These are phyloP conservation scores for Aspergillus sp. DNA, from an alignment of 2,329 filamentous ascomycete species.

Conservation along the genomic window DNA sequence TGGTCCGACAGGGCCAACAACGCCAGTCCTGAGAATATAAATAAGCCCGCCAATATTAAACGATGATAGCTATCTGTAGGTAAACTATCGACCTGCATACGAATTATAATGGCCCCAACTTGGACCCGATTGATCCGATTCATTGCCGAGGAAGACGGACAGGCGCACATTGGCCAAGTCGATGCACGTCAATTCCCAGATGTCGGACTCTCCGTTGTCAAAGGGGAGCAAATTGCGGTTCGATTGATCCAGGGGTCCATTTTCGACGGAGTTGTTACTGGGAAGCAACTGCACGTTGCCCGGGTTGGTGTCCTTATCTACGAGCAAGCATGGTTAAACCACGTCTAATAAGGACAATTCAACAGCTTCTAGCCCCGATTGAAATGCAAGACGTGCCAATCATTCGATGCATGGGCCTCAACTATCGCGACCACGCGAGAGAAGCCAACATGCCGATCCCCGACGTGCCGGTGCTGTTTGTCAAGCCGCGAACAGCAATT, in stretches of 20 bases:
- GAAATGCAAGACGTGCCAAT: neutral
- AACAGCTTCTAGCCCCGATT: neutral
- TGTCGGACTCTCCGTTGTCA: neutral
- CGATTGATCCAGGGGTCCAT: neutral
- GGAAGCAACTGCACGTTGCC: neutral
- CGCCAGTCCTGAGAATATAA: no score
- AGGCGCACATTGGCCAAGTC: neutral
- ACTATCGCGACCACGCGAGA: conserved; percentile 44
- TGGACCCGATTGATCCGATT: neutral
- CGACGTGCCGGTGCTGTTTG: conserved; percentile 36
- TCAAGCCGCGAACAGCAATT: conserved; percentile 35
- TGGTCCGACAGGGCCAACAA: no score
- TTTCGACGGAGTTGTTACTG: neutral
- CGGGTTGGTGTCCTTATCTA: neutral
- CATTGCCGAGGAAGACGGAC: neutral
- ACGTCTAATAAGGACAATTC: no score
- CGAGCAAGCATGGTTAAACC: no score
- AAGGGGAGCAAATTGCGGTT: neutral
- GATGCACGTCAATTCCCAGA: neutral
- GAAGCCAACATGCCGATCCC: conserved; percentile 42
- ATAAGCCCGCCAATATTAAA: no score
- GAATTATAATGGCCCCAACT: neutral
- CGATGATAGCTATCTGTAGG: no score
- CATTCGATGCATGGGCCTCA: conserved; percentile 49
- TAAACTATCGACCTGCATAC: no score